Percentiles rank a stretch among this genome's conserved stretches.
Evolutionary conservation across 768 basidiomycete species (phyloP).

Genomic region (Psilocybe azurescens): DNA sequence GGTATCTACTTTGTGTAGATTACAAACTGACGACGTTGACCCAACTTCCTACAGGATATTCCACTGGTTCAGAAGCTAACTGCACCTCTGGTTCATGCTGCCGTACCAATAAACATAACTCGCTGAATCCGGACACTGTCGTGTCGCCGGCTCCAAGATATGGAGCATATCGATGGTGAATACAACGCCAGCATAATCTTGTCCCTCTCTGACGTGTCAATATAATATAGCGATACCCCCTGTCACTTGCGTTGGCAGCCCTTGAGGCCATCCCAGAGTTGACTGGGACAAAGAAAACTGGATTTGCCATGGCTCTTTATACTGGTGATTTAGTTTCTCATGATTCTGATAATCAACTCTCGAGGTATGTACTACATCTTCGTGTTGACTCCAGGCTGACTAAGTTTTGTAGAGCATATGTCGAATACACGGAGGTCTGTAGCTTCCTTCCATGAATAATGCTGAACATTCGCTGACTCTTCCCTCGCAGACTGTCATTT

Average conservation of each 20-base stretch:
- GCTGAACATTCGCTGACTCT: background rate
- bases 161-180: constrained; percentile 65
- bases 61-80: constrained; percentile 74
- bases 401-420: constrained; percentile 50
- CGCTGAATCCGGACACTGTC: constrained; percentile 51
- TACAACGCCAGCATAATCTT: background rate
- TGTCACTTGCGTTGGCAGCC: constrained; percentile 61
- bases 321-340: constrained; percentile 81
- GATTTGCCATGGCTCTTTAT: constrained; percentile 69
- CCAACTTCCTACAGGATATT: constrained; percentile 51
- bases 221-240: constrained; percentile 59
- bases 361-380: constrained; percentile 43
- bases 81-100: constrained; percentile 74
- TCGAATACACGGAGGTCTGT: constrained; percentile 66
- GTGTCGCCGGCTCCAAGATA: constrained; percentile 69
- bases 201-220: background rate
- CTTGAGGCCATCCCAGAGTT: constrained; percentile 72
- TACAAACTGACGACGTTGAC: background rate
- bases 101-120: constrained; percentile 56
- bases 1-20: constrained; percentile 19
- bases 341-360: constrained; percentile 67
- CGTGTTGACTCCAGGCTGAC: background rate
- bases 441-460: background rate
- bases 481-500: constrained; percentile 58
- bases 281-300: constrained; percentile 60